phyloP scores from a whole-genome alignment of 371 early-diverging fungal genomes.

The Rhizopus microsporus region DNA sequence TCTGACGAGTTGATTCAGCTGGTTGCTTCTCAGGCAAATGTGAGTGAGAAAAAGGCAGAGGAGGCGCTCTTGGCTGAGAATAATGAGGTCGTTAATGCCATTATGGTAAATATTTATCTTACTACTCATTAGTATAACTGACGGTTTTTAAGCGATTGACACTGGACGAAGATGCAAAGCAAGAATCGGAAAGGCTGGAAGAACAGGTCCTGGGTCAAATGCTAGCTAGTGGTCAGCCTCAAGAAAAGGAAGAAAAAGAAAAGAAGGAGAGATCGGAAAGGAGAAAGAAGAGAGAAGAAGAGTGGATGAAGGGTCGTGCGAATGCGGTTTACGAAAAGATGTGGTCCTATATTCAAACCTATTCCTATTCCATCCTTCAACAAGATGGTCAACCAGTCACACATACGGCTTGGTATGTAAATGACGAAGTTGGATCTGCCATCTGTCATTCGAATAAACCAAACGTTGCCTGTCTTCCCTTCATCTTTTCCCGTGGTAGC shows the following conservation, averaged over 20 bases:
- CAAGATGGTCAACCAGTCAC: constrained; percentile 53
- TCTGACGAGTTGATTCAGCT: constrained; percentile 43
- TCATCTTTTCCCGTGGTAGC: constrained; percentile 61
- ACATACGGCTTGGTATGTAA: constrained; percentile 63
- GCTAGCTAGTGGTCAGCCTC: constrained; percentile 43
- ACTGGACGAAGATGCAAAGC: constrained; percentile 39
- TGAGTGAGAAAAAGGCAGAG: constrained; percentile 55
- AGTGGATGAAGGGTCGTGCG: constrained; percentile 28
- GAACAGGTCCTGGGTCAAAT: constrained; percentile 47
- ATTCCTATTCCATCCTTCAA: constrained; percentile 57
- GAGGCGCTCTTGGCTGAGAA: constrained; percentile 56
- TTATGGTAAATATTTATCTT: constrained; percentile 47
- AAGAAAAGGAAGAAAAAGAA: constrained; percentile 49
- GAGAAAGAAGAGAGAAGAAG: constrained; percentile 26
- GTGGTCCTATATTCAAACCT: constrained; percentile 63
- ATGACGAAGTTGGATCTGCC: constrained; percentile 62
- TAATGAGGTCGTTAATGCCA: constrained; percentile 69
- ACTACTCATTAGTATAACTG: not conserved
- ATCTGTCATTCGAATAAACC: constrained; percentile 57
- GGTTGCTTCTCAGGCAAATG: constrained; percentile 65
- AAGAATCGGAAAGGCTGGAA: constrained; percentile 41
- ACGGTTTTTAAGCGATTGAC: constrained; percentile 35
- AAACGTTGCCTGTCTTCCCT: constrained; percentile 56
- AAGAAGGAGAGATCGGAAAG: constrained; percentile 35
- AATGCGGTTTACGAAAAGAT: constrained; percentile 41